phyloP scores from a whole-genome alignment of 2,329 filamentous ascomycete genomes.

The Alternaria brassicae region DNA sequence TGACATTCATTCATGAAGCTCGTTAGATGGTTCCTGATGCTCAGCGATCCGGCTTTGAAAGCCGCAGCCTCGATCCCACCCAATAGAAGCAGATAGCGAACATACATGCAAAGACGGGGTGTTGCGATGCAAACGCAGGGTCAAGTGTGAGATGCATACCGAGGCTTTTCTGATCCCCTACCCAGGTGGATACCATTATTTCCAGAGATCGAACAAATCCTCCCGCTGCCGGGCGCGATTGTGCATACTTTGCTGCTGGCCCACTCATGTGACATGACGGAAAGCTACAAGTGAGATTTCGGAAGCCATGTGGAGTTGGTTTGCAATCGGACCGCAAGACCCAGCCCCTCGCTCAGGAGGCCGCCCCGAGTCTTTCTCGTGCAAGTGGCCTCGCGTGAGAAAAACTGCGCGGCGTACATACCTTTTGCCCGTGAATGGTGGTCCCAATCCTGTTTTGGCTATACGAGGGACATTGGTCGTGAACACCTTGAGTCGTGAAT shows the following conservation, averaged over 20 bases:
- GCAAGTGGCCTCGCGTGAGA: neutral
- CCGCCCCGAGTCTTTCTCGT: neutral
- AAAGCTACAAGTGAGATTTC: neutral
- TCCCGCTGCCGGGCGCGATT: constrained; percentile 10
- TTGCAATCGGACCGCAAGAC: neutral
- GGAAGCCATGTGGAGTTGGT: constrained; percentile 4
- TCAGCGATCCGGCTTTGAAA: neutral
- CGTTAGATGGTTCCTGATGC: neutral
- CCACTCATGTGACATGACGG: constrained; percentile 4
- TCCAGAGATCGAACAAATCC: constrained; percentile 7
- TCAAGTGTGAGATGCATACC: neutral
- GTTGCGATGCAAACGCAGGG: neutral
- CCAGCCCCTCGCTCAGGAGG: constrained; percentile 1
- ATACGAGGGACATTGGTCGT: neutral
- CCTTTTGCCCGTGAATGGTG: neutral
- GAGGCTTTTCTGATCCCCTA: neutral
- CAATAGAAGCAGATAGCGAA: neutral
- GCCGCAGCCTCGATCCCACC: neutral
- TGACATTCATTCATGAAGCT: neutral
- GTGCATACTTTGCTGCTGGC: neutral
- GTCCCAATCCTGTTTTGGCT: neutral
- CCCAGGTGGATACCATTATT: constrained; percentile 7
- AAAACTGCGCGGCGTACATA: neutral
- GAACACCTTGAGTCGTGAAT: neutral
- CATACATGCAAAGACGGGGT: neutral